A percentile compares a stretch with the other conserved stretches of the same genome.
Evolutionary conservation across 169 alveolate genomes (phyloP).

Genomic region (Amoebophrya sp.): DNA sequence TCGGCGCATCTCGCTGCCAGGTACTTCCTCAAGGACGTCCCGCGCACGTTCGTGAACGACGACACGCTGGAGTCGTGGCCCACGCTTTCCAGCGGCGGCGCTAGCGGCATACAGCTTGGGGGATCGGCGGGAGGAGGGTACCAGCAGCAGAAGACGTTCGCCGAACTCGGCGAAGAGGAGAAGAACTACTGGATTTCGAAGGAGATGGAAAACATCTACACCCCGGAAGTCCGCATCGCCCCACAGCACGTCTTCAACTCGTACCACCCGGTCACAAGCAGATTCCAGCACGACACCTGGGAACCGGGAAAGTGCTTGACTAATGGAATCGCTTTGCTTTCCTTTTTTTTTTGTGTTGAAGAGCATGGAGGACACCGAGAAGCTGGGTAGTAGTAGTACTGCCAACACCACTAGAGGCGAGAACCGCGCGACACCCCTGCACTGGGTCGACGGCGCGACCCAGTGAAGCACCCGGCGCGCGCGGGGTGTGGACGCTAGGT

Average conservation of each 20-base stretch:
- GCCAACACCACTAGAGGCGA: background rate
- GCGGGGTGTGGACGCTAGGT: no score
- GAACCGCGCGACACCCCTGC: no score
- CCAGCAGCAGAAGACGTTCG: no score
- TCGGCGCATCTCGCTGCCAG: no score
- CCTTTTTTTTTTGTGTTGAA: background rate
- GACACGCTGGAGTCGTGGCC: background rate
- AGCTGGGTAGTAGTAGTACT: background rate
- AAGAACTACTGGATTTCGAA: background rate
- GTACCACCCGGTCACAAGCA: background rate
- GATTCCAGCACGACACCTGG: conserved; percentile 18
- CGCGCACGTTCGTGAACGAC: background rate
- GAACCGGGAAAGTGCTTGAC: background rate
- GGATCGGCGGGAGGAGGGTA: no score
- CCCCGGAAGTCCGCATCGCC: background rate
- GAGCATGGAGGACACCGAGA: background rate
- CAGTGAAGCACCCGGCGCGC: no score
- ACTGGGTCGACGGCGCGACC: no score
- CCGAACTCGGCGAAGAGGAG: background rate
- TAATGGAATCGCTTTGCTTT: background rate
- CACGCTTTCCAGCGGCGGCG: background rate
- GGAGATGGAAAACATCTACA: conserved; percentile 7
- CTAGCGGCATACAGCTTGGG: background rate
- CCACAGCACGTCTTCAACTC: conserved; percentile 4
- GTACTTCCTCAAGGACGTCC: background rate